Conservation (phyloP, 2,329 filamentous ascomycete species). For the Pseudohalonectria lignicola region DNA sequence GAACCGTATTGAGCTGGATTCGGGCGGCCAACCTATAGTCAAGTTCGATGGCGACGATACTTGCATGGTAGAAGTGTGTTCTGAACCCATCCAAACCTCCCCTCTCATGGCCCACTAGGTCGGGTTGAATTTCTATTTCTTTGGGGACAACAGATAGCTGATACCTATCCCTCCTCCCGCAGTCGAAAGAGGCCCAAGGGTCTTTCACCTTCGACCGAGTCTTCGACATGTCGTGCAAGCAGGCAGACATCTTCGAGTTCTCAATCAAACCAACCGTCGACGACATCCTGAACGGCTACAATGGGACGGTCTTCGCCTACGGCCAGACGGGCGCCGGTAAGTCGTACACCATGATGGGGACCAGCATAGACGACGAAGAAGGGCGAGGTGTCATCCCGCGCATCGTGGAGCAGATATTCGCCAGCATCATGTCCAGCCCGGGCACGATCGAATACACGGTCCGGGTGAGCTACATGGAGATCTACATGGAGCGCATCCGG, state of each 20-base stretch:
- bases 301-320: slow-evolving; percentile 97
- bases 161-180: too few species aligned
- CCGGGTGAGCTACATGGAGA: slow-evolving; percentile 97
- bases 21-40: slow-evolving; percentile 86
- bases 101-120: too few species aligned
- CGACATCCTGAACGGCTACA: slow-evolving; percentile 98
- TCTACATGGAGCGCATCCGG: slow-evolving; percentile 98
- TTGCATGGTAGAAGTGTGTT: slow-evolving; percentile 69
- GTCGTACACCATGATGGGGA: slow-evolving; percentile 98
- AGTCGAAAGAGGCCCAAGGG: slow-evolving; percentile 76
- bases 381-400: slow-evolving; percentile 91
- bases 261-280: slow-evolving; percentile 93
- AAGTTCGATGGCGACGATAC: slow-evolving; percentile 81
- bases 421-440: slow-evolving; percentile 84
- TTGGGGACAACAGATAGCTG: too few species aligned
- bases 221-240: slow-evolving; percentile 86
- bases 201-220: slow-evolving; percentile 96
- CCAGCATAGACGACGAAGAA: slow-evolving; percentile 81
- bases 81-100: too few species aligned
- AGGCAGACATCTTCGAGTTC: slow-evolving; percentile 94
- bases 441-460: slow-evolving; percentile 98
- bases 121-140: too few species aligned
- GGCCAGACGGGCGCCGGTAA: slow-evolving; percentile 97
- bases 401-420: slow-evolving; percentile 96
- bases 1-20: slow-evolving; percentile 86